Base-by-base conservation (phyloP, 169 alveolate genomes). In the Plasmodium billcollinsi region DNA sequence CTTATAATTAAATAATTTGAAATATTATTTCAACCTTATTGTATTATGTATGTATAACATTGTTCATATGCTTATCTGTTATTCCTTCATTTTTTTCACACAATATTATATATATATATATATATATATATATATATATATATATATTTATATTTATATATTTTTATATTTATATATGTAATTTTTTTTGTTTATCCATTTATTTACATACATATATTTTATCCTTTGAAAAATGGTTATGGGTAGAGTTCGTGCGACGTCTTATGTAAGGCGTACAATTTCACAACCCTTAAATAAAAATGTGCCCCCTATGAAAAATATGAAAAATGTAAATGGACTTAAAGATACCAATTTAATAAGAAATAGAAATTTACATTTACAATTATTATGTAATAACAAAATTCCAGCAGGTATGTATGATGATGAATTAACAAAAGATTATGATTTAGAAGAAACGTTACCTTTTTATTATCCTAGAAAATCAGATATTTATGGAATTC, bases 191-290 rank as follows among this genome's bases (percentile, higher is more conserved):
- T 21, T 15, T 9, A 61, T 61, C 1, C 6, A 62, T 62, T 20
- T 20, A 62, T 20, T 20, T 15, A 62, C 20, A 62, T 62, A 62
- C 14, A 12, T 26, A 62, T 62, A 56, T 56, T 14, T 52, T 14
- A 14, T 14, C 18, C 4, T 3, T 54, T 8, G 45, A 74, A 93
- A 85, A 24, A 93, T 93, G 95, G 95, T 93, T 56, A 90, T 93
- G 93, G 94, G 93, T 39, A 88, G 95, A 24, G 93, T 93, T 56
- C 91, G 95, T 50, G 95, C 95, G 45, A 89, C 95, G 75, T 93
- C 95, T 56, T 93, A 93, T 72, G 67, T 93, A 80, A 83, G 95
- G 52, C 95, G 95, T 70, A 89, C 95, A 7, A 83, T 93, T 59
- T 93, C 95, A 5, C 94, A 93, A 50, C 95, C 95, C 45, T 67